These are phyloP conservation scores for Pelargonium citronellum DNA, from an alignment of 441 rosid genomes.

Conservation along the genomic window DNA sequence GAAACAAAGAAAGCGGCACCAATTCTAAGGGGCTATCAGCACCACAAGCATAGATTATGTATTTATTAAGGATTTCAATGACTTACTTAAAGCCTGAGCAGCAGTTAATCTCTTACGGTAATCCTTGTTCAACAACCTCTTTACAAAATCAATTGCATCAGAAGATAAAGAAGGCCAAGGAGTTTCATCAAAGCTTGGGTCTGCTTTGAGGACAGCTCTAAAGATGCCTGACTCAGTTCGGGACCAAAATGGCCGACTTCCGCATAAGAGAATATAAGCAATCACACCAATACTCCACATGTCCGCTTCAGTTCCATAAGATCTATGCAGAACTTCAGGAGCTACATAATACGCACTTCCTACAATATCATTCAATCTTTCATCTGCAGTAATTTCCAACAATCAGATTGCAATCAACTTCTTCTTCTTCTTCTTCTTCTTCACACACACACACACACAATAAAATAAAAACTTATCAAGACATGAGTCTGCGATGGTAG, in stretches of 20 bases:
- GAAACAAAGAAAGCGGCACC: too few species aligned
- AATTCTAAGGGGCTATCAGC: too few species aligned
- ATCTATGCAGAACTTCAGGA: slow-evolving; percentile 93
- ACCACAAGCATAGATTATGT: too few species aligned
- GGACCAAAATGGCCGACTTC: slow-evolving; percentile 99
- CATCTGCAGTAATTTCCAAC: slow-evolving; percentile 45
- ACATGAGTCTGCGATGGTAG: slow-evolving; percentile 16
- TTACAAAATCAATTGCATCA: slow-evolving; percentile 84
- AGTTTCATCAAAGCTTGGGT: slow-evolving; percentile 71
- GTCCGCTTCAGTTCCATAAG: slow-evolving; percentile 89
- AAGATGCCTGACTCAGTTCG: slow-evolving; percentile 94
- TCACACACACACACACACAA: not conserved
- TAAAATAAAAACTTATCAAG: not conserved
- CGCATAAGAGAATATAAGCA: slow-evolving; percentile 82
- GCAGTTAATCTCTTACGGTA: slow-evolving; percentile 85
- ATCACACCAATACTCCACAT: slow-evolving; percentile 98
- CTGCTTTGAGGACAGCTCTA: slow-evolving; percentile 82
- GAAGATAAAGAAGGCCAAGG: slow-evolving; percentile 86
- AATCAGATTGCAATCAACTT: not conserved
- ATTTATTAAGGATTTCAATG: not conserved
- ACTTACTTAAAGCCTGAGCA: slow-evolving; percentile 83
- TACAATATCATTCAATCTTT: slow-evolving; percentile 89
- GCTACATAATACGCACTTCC: slow-evolving; percentile 97
- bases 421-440: not conserved
- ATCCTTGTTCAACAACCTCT: slow-evolving; percentile 66